Conservation (phyloP, 306 rosid species). For the Mucuna pruriens region DNA sequence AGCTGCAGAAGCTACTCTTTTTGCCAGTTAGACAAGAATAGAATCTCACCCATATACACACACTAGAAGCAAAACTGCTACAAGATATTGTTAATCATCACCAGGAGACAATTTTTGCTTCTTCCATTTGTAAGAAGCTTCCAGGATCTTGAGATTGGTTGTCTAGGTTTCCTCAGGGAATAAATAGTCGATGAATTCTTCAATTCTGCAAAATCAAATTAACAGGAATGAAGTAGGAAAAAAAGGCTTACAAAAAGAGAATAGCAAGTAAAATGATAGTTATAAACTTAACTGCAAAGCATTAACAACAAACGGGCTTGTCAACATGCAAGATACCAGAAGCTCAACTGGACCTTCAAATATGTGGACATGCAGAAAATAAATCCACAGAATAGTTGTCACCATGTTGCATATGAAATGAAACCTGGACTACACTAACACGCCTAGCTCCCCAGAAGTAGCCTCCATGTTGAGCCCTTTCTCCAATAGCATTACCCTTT, state of each 20-base stretch:
- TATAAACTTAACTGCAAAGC: not conserved
- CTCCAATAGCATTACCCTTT: conserved; percentile 90
- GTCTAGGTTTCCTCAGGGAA: conserved; percentile 91
- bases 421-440: conserved; percentile 64
- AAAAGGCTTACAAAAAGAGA: not conserved
- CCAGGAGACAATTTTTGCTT: conserved; percentile 66
- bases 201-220: conserved; percentile 63
- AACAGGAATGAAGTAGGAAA: conserved; percentile 29
- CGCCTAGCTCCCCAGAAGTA: conserved; percentile 74
- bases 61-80: not conserved
- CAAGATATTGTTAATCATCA: conserved; percentile 47
- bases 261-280: not conserved
- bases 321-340: conserved; percentile 6
- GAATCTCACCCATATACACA: conserved; percentile 29
- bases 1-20: not conserved
- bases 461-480: conserved; percentile 90
- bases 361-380: not conserved
- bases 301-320: not conserved
- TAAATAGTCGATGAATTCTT: conserved; percentile 78
- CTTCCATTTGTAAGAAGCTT: conserved; percentile 98
- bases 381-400: not conserved
- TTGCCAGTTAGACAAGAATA: not conserved
- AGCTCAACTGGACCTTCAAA: not conserved
- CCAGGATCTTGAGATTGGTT: conserved; percentile 86
- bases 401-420: not conserved